Evolutionary conservation across 2,329 filamentous ascomycete species (phyloP).

Genomic region (Aureobasidium sp.): DNA sequence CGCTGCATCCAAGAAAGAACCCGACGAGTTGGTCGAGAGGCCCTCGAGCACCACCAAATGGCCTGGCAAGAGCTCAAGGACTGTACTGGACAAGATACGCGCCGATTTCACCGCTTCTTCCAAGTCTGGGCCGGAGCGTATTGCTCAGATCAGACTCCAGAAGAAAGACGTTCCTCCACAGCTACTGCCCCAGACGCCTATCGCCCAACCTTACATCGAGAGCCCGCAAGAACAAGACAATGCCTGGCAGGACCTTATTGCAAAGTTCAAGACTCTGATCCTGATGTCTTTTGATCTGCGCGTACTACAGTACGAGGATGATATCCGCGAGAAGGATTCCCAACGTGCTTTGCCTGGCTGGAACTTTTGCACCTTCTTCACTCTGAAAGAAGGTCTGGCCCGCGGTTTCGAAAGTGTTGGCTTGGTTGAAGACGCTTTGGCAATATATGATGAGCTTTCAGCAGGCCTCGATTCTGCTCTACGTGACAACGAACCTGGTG

Average conservation of each 20-base stretch:
- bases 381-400: slow-evolving; percentile 89
- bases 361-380: slow-evolving; percentile 99
- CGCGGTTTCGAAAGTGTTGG: slow-evolving; percentile 94
- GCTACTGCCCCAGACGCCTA: slow-evolving; percentile 35
- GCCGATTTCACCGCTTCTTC: slow-evolving; percentile 78
- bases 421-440: slow-evolving; percentile 85
- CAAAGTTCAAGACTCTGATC: slow-evolving; percentile 80
- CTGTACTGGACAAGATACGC: slow-evolving; percentile 79
- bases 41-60: slow-evolving; percentile 58
- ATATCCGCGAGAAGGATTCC: slow-evolving; percentile 87
- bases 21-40: slow-evolving; percentile 56
- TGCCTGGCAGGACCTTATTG: slow-evolving; percentile 75
- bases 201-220: slow-evolving; percentile 52
- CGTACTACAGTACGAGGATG: slow-evolving; percentile 91
- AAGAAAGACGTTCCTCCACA: slow-evolving; percentile 39
- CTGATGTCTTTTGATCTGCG: slow-evolving; percentile 81
- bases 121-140: slow-evolving; percentile 64
- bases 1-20: slow-evolving; percentile 37
- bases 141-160: slow-evolving; percentile 74
- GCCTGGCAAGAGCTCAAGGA: slow-evolving; percentile 66
- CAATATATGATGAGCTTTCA: slow-evolving; percentile 89
- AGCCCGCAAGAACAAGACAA: slow-evolving; percentile 67
- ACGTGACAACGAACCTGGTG: slow-evolving; percentile 57
- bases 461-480: slow-evolving; percentile 78
- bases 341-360: slow-evolving; percentile 83